Evolutionary conservation across 2,329 filamentous ascomycete genomes (phyloP), one percentile per base, ranked within the genome.

Genomic region (Hypomyces rosellus): DNA sequence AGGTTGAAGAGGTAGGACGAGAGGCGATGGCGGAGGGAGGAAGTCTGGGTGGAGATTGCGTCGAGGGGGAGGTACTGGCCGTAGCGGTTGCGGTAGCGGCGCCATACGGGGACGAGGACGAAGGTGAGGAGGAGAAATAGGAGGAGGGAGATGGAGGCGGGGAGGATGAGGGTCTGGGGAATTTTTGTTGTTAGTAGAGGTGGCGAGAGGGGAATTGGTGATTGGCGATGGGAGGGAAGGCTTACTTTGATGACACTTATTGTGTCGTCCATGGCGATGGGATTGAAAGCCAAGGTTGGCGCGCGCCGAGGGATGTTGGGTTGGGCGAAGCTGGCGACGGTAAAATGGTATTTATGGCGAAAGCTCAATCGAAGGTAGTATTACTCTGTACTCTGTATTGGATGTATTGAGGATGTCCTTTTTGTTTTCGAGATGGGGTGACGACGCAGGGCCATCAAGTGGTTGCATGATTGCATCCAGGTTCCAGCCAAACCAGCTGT

Each of bases 21-120:
- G 54, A 81, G 59, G 54, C 79, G 72, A 44, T 77, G 69, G 25
- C 81, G 75, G 20, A 83, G 58, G 54, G 81, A 71, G 7, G 71
- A 69, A 5, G 78, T 84, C 46, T 76, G 77, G 46, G 73, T 77
- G 18, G 80, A 79, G 53, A 86, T 80, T 33, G 75, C 72, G 54
- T 86, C 78, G 55, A 89, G 69, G 1, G 86, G 86, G 2, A 89
- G 78, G 63, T 90, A 90, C 54, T 88, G 83, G 62, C 81, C 78
- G 66, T 89, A 89, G 53, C 85, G 81, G 58, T 77, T 77, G 55
- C 80, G 82, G 66, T 88, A 87, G 50, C 77, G 79, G 44, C 81
- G 83, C 78, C 86, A 87, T 53, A 86, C 63, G 2, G 87, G 87
- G 22, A 88, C 63, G 54, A 88, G 61, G 59, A 84, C 69, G 65